Base-by-base conservation (phyloP, 768 basidiomycete genomes). In the Tulasnella calospora region DNA sequence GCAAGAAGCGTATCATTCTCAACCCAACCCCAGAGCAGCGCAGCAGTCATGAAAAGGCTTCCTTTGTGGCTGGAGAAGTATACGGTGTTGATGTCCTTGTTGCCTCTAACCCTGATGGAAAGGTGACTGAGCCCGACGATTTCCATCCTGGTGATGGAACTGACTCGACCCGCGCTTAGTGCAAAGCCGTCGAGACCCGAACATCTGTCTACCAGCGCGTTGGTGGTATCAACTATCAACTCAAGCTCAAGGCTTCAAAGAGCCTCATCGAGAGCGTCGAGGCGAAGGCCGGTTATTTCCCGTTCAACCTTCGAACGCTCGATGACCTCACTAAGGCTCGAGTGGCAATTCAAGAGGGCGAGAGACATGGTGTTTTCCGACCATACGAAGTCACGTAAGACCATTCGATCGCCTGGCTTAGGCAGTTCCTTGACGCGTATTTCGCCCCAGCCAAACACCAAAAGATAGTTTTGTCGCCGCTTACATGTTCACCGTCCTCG, bases 201-300 rank as follows among this genome's bases (percentile, higher is more conserved):
- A 98, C 96, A 76, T 93, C 94, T 47, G 91, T 99, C 83, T 98
- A 94, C 89, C 96, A 98, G 84, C 90, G 94, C 78, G 94, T 95
- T 82, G 89, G 91, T 33, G 86, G 89, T 9, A 89, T 94, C 79
- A 96, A 94, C 55, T 99, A 99, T 86, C 94, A 95, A 84, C 89
- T 99, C 83, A 99, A 99, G 88, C 92, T 97, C 91, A 98, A 97
- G 88, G 97, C 93, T 80, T 96, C 96, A 67, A 93, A 97, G 80
- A 90, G 92, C n/a, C 92, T 97, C 57, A 99, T 98, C 86, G 93
- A 94, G 73, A 97, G 99, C 85, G 94, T 98, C 82, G 94, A 96
- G 86, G 96, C 95, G 88, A 99, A 98, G 85, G 94, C 98, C 57
- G 97, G 97, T 35, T 89, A 95, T 6, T 99, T 99, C 90, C 97